Base-by-base conservation (phyloP, 768 basidiomycete genomes). In the Boletus reticulatus region DNA sequence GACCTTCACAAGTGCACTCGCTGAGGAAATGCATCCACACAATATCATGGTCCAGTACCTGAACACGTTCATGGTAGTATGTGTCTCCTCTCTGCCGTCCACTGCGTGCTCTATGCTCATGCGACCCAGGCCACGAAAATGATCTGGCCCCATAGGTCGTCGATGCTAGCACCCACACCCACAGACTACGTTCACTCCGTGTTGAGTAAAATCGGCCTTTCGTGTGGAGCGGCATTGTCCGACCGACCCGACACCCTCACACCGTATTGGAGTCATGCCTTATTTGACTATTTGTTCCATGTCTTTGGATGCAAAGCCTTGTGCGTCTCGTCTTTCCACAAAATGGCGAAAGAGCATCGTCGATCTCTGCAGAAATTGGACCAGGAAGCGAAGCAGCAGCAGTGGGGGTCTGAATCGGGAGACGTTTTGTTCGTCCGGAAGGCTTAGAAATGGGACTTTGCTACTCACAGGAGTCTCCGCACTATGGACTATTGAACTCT, bases 61-160 rank as follows among this genome's bases (percentile, higher is more conserved):
- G 56, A 94, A 96, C 75, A 92, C 96, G 0, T 94, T 91, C 75
- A 98, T 95, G 68, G 95, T 99, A 45, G 95, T 94, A 71, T 46
- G 87, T 82, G 6, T 48, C 20, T 29, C 11, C 45, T 45, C 48
- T 53, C 2, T 20, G n/a, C 52, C 38, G 48, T 54, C 38, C 29
- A 2, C 6, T 22, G 0, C 17, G 31, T 6, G 14, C n/a, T 20
- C 3, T 9, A 14, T 53, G 4, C 43, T 52, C 38, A 43, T 16
- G 22, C 11, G 16, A 39, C 47, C 10, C 62, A 95, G 93, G 88
- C 90, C 11, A 94, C 95, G 17, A 91, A 93, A 66, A 87, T 99
- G 74, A 94, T 92, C 42, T 97, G 94, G 72, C 95, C 98, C 65
- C 85, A 92, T 53, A 83, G 78, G 56, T 57, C 92, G 2, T 84